Conservation (phyloP, 768 basidiomycete species). For the Dentipellis fragilis region DNA sequence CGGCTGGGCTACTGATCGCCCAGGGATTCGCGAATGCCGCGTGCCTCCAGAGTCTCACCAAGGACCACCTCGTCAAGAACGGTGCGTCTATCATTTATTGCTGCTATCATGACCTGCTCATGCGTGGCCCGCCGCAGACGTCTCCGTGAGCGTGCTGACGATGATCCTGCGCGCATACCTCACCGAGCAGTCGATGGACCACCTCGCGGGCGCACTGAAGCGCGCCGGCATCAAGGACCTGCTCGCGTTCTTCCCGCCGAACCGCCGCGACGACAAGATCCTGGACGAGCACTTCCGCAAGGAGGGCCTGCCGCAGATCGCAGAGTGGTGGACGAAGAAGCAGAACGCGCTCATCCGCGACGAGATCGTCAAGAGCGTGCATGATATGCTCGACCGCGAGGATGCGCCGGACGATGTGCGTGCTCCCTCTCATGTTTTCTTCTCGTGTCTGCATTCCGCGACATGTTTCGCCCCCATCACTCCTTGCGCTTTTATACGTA, state of each 20-base stretch:
- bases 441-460: neutral
- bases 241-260: constrained; percentile 76
- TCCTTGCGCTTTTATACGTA: neutral
- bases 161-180: constrained; percentile 78
- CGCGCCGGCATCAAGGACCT: constrained; percentile 82
- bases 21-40: constrained; percentile 73
- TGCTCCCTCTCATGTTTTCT: neutral
- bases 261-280: constrained; percentile 61
- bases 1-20: constrained; percentile 73
- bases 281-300: constrained; percentile 85
- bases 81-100: constrained; percentile 32
- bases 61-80: constrained; percentile 94
- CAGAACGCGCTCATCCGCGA: constrained; percentile 80
- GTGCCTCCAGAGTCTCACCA: constrained; percentile 75
- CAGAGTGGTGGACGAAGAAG: constrained; percentile 93
- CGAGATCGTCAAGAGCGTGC: constrained; percentile 55
- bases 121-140: constrained; percentile 37
- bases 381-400: constrained; percentile 58
- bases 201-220: constrained; percentile 73
- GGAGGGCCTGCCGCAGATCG: constrained; percentile 65
- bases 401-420: constrained; percentile 62
- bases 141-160: constrained; percentile 68
- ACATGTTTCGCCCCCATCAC: neutral
- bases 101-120: neutral
- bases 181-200: constrained; percentile 78